Evolutionary conservation across 2,329 filamentous ascomycete species (phyloP), one percentile per base, ranked within the genome.

Genomic region (Pochonia chlamydosporia): DNA sequence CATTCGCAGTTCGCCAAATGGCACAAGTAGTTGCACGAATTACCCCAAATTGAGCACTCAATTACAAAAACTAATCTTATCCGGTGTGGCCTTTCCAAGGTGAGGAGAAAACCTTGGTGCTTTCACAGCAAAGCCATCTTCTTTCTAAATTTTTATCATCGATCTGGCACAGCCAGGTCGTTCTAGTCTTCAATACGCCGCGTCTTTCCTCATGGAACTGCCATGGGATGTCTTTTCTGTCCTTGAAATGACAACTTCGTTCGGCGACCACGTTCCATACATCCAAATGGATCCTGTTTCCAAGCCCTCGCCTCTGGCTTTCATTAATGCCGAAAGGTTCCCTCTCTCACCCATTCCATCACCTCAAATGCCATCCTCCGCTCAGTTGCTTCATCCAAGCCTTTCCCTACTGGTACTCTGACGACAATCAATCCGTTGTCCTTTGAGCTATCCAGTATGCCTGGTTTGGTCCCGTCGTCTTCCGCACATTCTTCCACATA

Each of bases 341-440:
- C 72, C 16, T 65, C 69, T 30, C 75, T 64, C 49, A 89, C 76
- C 81, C 86, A 95, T 67, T 96, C 91, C 46, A 87, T 79, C 53
- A 96, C 82, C 70, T 96, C 91, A 67, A 96, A 96, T 2, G 82
- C 85, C 43, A 96, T 70, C 52, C 90, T 74, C 49, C 89, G 76
- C 63, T 90, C 74, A 10, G 82, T 82, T 58, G 80, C 84, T 63
- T 88, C 84, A 51, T 84, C 82, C 53, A 89, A 62, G 23, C 68
- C 65, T 58, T 68, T 59, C 33, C 64, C 60, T 44, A 56, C 54
- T 11, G 61, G 56, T 51, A 79, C 68, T 44, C 77, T 69, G 35
- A 86, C 69, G 16, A 84, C 66, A 58, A 85, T 74, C 36, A 78
- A 63, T 8, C 69, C 69, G 10, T 73, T 72, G 44, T 75, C 75